phyloP scores from a whole-genome alignment of 345 rosid species.

The Gossypium sturtianum region DNA sequence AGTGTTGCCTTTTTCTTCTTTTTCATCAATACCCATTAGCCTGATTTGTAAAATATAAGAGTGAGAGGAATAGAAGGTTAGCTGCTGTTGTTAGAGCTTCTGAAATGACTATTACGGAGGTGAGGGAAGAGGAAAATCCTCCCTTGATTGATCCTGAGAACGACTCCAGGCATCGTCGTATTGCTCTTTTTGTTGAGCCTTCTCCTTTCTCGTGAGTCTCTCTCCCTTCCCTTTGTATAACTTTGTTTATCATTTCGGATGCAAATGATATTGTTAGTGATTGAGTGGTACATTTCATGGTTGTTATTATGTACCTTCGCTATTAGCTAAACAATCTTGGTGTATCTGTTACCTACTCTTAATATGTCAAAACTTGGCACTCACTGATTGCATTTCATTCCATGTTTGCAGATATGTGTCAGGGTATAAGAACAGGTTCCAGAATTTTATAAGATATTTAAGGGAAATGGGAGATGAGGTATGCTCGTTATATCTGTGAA shows the following conservation, averaged over 20 bases:
- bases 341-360: neutral
- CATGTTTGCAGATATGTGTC: conserved; percentile 76
- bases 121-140: conserved; percentile 36
- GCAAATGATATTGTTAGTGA: neutral
- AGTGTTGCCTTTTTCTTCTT: conserved; percentile 20
- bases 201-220: conserved; percentile 89
- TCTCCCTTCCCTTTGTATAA: neutral
- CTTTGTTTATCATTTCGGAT: neutral
- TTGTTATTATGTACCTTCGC: neutral
- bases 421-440: conserved; percentile 95
- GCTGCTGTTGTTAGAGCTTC: conserved; percentile 25
- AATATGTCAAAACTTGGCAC: neutral
- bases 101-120: conserved; percentile 51
- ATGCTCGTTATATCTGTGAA: conserved; percentile 2
- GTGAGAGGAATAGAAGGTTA: conserved; percentile 8
- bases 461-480: conserved; percentile 99
- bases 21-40: conserved; percentile 27
- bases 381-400: conserved; percentile 13
- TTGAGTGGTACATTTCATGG: neutral
- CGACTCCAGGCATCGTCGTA: conserved; percentile 61
- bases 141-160: conserved; percentile 49
- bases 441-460: conserved; percentile 84
- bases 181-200: conserved; percentile 95
- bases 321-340: too few species aligned
- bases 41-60: conserved; percentile 19